phyloP scores from a whole-genome alignment of 495 filamentous ascomycete genomes.

The Lineolata rhizophorae region DNA sequence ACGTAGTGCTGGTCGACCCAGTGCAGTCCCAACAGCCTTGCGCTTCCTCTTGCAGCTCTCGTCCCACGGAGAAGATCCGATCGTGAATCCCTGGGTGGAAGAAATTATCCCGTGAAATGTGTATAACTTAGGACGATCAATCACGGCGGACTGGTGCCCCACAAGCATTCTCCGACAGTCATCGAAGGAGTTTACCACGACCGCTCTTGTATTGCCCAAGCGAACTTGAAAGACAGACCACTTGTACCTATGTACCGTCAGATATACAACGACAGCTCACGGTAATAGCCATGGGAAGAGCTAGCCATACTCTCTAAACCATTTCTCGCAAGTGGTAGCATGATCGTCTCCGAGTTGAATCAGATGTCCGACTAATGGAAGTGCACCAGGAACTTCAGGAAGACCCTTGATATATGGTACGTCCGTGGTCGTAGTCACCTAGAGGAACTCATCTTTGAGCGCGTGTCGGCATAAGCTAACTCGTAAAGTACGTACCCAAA shows the following conservation, averaged over 20 bases:
- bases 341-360: constrained; percentile 33
- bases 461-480: too few species aligned
- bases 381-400: constrained; percentile 27
- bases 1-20: constrained; percentile 23
- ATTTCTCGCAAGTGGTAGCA: constrained; percentile 28
- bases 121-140: constrained; percentile 45
- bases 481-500: too few species aligned
- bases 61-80: constrained; percentile 45
- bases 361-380: constrained; percentile 30
- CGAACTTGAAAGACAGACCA: constrained; percentile 32
- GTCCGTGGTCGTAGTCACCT: constrained; percentile 15
- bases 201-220: constrained; percentile 26
- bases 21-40: constrained; percentile 25
- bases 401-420: constrained; percentile 26
- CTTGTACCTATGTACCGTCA: too few species aligned
- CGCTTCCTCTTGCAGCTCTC: constrained; percentile 29
- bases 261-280: too few species aligned
- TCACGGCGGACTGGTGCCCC: constrained; percentile 39
- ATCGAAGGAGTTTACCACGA: constrained; percentile 28
- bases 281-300: too few species aligned
- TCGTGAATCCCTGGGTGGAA: constrained; percentile 49
- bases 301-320: constrained; percentile 33
- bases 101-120: constrained; percentile 51
- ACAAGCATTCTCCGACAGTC: constrained; percentile 41
- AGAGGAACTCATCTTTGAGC: too few species aligned